A percentile compares a stretch with the other conserved stretches of the same genome.
Conservation (phyloP, 441 rosid species). For the Metrosideros polymorpha region DNA sequence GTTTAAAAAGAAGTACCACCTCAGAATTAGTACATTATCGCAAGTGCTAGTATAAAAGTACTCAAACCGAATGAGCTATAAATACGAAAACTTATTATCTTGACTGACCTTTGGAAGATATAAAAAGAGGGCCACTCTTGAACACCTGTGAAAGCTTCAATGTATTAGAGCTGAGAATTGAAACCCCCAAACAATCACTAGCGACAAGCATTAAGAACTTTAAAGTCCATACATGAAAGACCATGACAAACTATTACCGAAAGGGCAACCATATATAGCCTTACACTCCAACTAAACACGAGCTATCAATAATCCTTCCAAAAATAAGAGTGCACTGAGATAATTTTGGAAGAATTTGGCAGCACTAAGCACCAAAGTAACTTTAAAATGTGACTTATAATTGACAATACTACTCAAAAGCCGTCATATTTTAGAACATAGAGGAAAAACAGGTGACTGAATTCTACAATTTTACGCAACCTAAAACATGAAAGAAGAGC, state of each 20-base stretch:
- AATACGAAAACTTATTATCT: not conserved
- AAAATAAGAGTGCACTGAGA: not conserved
- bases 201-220: not conserved
- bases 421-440: not conserved
- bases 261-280: not conserved
- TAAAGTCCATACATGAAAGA: not conserved
- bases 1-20: not conserved
- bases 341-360: not conserved
- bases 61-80: not conserved
- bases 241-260: not conserved
- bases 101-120: constrained; percentile 87
- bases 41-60: not conserved
- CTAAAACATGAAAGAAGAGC: not conserved
- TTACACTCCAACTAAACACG: not conserved
- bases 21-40: not conserved
- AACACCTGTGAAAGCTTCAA: constrained; percentile 50
- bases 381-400: not conserved
- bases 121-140: constrained; percentile 95
- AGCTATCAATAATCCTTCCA: not conserved
- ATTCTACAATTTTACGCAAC: not conserved
- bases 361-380: not conserved
- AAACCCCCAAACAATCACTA: not conserved
- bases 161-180: constrained; percentile 3
- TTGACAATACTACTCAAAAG: not conserved
- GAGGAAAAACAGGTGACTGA: not conserved